These are phyloP conservation scores for Synchytrium microbalum DNA, from an alignment of 371 early-diverging fungal genomes.

Conservation along the genomic window DNA sequence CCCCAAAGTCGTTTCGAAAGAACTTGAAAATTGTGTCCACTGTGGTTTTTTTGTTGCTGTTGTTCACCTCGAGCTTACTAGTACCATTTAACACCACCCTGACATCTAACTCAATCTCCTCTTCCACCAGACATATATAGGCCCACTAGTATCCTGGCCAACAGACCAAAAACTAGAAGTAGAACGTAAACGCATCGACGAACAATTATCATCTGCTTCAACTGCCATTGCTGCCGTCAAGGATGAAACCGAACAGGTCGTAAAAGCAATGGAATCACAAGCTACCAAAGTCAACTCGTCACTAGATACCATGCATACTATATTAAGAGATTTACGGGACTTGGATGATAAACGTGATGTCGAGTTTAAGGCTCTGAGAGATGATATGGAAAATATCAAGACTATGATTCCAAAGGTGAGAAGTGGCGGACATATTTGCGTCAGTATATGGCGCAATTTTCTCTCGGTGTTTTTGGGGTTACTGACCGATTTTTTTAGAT, in stretches of 20 bases:
- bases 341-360: constrained; percentile 62
- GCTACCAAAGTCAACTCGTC: constrained; percentile 64
- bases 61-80: neutral
- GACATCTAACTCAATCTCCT: neutral
- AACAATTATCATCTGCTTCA: constrained; percentile 60
- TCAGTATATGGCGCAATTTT: no score
- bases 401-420: constrained; percentile 68
- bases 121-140: constrained; percentile 51
- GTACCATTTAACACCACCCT: constrained; percentile 19
- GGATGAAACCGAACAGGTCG: constrained; percentile 43
- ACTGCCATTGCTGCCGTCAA: constrained; percentile 59
- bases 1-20: neutral
- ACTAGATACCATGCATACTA: constrained; percentile 54
- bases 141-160: constrained; percentile 61
- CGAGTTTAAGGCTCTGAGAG: constrained; percentile 61
- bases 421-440: neutral
- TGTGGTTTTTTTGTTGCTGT: constrained; percentile 6
- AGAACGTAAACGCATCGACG: constrained; percentile 64
- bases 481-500: constrained; percentile 34
- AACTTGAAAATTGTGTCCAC: constrained; percentile 12
- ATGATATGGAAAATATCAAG: constrained; percentile 70
- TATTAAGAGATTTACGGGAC: constrained; percentile 59
- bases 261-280: constrained; percentile 57
- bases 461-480: constrained; percentile 1
- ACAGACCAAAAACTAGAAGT: constrained; percentile 52